Evolutionary conservation across 1,284 basidiomycete genomes (phyloP).

Genomic region (Ganoderma boninense): DNA sequence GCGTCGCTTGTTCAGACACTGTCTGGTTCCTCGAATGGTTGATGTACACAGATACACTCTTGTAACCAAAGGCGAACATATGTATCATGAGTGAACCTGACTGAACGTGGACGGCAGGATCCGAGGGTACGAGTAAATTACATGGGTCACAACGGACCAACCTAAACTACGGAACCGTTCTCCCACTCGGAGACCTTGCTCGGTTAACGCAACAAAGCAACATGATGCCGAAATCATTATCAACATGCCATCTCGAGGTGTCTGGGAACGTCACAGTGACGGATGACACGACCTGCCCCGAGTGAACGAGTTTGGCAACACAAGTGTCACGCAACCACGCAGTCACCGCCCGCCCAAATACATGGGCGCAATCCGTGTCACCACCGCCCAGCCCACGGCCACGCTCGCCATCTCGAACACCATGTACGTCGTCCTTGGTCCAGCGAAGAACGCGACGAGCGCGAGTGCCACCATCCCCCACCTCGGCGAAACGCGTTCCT

Average conservation of each 20-base stretch:
- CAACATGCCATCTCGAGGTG: neutral
- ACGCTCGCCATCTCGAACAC: slow-evolving; percentile 59
- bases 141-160: neutral
- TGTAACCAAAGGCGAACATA: neutral
- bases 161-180: neutral
- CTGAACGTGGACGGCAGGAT: neutral
- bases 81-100: neutral
- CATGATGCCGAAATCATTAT: neutral
- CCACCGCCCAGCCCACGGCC: slow-evolving; percentile 35
- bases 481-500: slow-evolving; percentile 27
- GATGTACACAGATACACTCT: neutral
- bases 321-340: slow-evolving; percentile 5
- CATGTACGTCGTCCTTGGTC: slow-evolving; percentile 65
- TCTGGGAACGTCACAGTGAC: neutral
- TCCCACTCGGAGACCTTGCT: neutral
- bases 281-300: neutral
- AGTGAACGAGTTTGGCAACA: neutral
- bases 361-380: slow-evolving; percentile 31
- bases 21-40: neutral
- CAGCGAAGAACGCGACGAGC: slow-evolving; percentile 61
- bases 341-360: slow-evolving; percentile 32
- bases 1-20: neutral
- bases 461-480: slow-evolving; percentile 55
- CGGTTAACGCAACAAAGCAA: neutral
- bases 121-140: neutral